Percentiles rank a stretch among this genome's conserved stretches.
These are phyloP conservation scores for Stramenopiles sp. DNA, from an alignment of 352 stramenopile genomes.

Conservation along the genomic window DNA sequence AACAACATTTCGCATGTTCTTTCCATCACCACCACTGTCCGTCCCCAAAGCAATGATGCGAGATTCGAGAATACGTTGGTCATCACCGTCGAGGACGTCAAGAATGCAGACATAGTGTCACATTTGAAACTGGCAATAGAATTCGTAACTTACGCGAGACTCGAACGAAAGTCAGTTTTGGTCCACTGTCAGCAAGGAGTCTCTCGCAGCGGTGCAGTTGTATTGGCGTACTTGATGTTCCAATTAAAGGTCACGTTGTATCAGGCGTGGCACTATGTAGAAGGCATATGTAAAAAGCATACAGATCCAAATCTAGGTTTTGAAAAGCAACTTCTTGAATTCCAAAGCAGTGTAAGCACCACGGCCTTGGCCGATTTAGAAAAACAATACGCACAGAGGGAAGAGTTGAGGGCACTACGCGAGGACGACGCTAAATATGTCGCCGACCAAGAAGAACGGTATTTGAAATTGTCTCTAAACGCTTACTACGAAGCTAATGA, in stretches of 20 bases:
- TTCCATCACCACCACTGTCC: background rate
- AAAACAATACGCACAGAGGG: background rate
- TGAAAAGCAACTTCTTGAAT: background rate
- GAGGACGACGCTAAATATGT: background rate
- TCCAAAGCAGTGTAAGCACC: background rate
- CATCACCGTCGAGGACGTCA: background rate
- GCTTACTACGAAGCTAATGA: background rate
- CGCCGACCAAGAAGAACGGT: background rate
- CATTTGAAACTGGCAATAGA: background rate
- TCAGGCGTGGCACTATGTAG: background rate
- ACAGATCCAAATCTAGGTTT: background rate
- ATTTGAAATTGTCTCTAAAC: background rate
- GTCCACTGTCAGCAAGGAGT: slow-evolving; percentile 1
- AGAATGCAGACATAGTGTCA: background rate
- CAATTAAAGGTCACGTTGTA: background rate
- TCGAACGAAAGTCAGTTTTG: background rate
- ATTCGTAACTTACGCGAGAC: background rate
- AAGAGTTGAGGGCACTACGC: background rate
- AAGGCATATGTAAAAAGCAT: background rate
- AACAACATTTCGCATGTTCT: background rate
- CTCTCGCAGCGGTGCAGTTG: background rate
- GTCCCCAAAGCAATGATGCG: background rate
- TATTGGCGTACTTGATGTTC: background rate
- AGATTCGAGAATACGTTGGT: background rate
- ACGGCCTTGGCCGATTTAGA: background rate